Base-by-base conservation (phyloP, 305 asterid species). In the Solanum hybrid region DNA sequence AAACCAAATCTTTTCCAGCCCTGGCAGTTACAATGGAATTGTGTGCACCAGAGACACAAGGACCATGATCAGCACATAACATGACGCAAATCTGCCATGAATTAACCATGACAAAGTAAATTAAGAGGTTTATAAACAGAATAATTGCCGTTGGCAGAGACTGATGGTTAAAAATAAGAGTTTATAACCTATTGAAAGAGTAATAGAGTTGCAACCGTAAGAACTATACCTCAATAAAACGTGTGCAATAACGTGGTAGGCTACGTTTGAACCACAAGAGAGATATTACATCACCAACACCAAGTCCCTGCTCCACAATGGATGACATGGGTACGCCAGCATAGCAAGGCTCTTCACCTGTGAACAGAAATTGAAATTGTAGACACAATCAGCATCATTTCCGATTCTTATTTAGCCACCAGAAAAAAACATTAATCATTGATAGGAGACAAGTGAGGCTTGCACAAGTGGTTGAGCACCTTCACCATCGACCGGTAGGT, bases 11-110 rank as follows among this genome's bases (percentile, higher is more conserved):
- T 93, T 97, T 97, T 91, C 99, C 99, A 39, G 99, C 99, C 92
- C 99, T 95, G 87, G 99, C 97, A 27, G 99, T 97, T 26, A 96
- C 98, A 29, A 97, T 97, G 61, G 97, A 92, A 95, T 96, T 97
- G 96, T 97, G 99, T 80, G 99, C 99, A 90, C 99, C 99, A 91
- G 99, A 97, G 89, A 96, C 99, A 91, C 99, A 96, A 38, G 99
- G 99, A 91, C 99, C 99, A 85, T 97, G 99, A 91, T 97, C 99
- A 36, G 99, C 99, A 93, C 99, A 97, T 93, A 96, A 86, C 98
- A 97, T 97, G 93, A 97, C 91, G 89, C 99, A 97, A 78, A 96
- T 97, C 99, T 97, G 96, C 88, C 75, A 51, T 51, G 88, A 84
- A 84, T 84, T 38, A 84, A 90, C 27, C 87, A 91, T 82, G 86